Evolutionary conservation across 176 grass and related monocot species (phyloP), one percentile per base, ranked within the genome.

Genomic region (Cenchrus purpureus): DNA sequence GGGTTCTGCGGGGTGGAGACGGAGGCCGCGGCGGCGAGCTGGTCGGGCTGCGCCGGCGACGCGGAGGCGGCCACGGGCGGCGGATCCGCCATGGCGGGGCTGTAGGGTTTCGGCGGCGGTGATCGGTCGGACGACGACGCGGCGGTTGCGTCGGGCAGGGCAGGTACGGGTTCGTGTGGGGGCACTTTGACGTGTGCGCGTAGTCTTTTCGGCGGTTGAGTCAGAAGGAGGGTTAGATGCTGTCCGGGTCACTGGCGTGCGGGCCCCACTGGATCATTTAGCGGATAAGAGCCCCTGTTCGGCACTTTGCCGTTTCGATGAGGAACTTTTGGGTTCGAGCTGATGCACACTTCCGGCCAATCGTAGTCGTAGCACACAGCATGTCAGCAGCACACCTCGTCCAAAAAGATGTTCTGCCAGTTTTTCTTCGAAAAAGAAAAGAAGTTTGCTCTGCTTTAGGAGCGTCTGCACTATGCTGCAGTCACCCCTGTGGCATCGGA

Each of bases 71-170:
- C 56, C 15, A 60, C 81, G 53, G 90, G 73, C 52, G 84, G 85
- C 76, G 75, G 87, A 79, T 98, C 93, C 77, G 91, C 85, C 95
- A 95, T 98, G 76, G 53, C 80, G 51, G 76, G 76, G 71, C 31
- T 52, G 66, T 79, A 83, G 79, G 86, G 77, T 87, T 84, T 66
- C 81, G 44, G 79, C 60, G 60, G 86, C 84, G 79, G 82, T 20
- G 83, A 79, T 74, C 68, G 86, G 82, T 78, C 68, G 86, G 83
- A 60, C 28, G 77, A 90, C 59, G 85, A 55, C 75, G 68, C 83
- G 63, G 68, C 83, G 63, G 68, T 83, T 79, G 63, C 84, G 90
- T 78, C 80, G 50, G 13, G 20, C 58, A n/a, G 80, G 49, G 68
- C 44, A 10, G 84, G 77, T 76, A 65, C 55, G 8, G 42, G 40